phyloP scores from a whole-genome alignment of 1,284 basidiomycete species.

The Pseudomicrostroma phylloplanum region DNA sequence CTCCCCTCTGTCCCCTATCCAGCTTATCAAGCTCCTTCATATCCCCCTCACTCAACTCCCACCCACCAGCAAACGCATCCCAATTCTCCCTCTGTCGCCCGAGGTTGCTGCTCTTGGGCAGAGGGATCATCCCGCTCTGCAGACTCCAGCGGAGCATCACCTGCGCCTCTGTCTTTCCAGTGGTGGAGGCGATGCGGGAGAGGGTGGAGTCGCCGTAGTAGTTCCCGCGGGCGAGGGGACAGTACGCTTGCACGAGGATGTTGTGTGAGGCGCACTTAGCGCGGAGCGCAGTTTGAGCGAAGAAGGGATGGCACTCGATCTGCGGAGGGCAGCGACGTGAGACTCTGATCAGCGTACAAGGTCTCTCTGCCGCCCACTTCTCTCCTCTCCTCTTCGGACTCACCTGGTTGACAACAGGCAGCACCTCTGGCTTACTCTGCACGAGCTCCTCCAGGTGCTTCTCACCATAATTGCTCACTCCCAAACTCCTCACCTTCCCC shows the following conservation, averaged over 20 bases:
- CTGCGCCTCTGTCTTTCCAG: neutral
- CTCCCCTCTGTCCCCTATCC: constrained; percentile 7
- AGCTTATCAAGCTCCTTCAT: constrained; percentile 7
- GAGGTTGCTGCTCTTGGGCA: constrained; percentile 4
- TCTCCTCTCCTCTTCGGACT: neutral
- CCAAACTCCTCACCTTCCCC: constrained; percentile 66
- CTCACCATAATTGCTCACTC: constrained; percentile 69
- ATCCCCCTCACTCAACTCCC: constrained; percentile 3
- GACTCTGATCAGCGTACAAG: too few species aligned
- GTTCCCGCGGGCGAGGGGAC: constrained; percentile 2
- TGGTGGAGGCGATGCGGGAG: neutral
- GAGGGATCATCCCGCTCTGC: constrained; percentile 8
- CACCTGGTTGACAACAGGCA: constrained; percentile 10
- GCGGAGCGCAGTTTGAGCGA: constrained; percentile 3
- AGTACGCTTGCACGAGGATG: constrained; percentile 12
- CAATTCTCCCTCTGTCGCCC: constrained; percentile 4
- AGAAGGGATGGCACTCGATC: constrained; percentile 13
- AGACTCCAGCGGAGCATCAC: constrained; percentile 8
- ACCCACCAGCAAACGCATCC: constrained; percentile 5
- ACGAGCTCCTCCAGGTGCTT: constrained; percentile 72
- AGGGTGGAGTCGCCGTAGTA: constrained; percentile 9
- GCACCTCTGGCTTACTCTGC: constrained; percentile 22
- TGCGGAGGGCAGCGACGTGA: neutral
- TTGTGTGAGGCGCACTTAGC: neutral
- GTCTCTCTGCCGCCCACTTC: too few species aligned